A percentile compares a stretch with the other conserved stretches of the same genome.
Evolutionary conservation across 768 basidiomycete species (phyloP).

Genomic region (Lepiota subincarnata): DNA sequence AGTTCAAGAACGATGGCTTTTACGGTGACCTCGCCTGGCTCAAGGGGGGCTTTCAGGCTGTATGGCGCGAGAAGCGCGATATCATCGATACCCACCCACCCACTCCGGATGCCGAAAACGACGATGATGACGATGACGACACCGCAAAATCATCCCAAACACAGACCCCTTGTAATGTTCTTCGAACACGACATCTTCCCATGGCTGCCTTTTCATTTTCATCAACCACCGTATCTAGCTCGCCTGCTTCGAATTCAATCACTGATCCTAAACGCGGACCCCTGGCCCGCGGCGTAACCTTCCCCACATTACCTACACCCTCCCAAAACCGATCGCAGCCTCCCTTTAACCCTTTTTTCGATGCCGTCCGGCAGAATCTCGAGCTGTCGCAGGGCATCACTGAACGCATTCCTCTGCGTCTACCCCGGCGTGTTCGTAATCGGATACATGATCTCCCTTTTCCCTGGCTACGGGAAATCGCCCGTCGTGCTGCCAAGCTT

Average conservation of each 20-base stretch:
- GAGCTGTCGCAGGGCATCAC: conserved; percentile 75
- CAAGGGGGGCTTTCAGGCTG: conserved; percentile 75
- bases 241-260: conserved; percentile 17
- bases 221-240: conserved; percentile 34
- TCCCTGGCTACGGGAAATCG: conserved; percentile 73
- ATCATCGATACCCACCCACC: conserved; percentile 50
- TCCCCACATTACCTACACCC: conserved; percentile 14
- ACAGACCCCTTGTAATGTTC: conserved; percentile 23
- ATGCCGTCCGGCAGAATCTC: conserved; percentile 84
- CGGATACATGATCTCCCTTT: conserved; percentile 77
- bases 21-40: conserved; percentile 70
- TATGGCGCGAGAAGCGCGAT: conserved; percentile 50
- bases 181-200: conserved; percentile 59
- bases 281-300: conserved; percentile 16
- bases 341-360: conserved; percentile 88
- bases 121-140: conserved; percentile 42
- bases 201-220: conserved; percentile 58
- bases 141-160: conserved; percentile 4
- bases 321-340: conserved; percentile 22
- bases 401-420: conserved; percentile 75
- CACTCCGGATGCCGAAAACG: conserved; percentile 48
- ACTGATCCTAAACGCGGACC: conserved; percentile 18
- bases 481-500: conserved; percentile 40
- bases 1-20: conserved; percentile 56
- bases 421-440: conserved; percentile 43